phyloP scores from a whole-genome alignment of 345 rosid species.

The Citrus australasica region DNA sequence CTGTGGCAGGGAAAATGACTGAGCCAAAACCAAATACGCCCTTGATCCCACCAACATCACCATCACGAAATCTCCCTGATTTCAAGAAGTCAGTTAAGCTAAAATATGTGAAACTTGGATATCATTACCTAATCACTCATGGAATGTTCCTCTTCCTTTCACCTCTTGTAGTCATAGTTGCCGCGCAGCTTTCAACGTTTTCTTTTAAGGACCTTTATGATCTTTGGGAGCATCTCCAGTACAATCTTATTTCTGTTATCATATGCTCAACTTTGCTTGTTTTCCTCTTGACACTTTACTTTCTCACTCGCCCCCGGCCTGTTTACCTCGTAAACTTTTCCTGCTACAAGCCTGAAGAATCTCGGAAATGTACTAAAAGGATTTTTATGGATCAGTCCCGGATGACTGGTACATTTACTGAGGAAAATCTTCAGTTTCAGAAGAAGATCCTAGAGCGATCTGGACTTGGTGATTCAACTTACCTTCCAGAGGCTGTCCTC shows the following conservation, averaged over 20 bases:
- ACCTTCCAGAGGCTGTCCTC: conserved; percentile 52
- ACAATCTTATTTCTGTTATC: conserved; percentile 43
- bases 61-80: conserved; percentile 49
- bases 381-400: conserved; percentile 45
- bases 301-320: conserved; percentile 48
- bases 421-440: conserved; percentile 53
- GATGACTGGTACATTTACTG: conserved; percentile 40
- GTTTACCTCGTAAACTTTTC: conserved; percentile 52
- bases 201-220: conserved; percentile 31
- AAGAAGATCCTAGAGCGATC: conserved; percentile 48
- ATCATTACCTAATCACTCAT: conserved; percentile 64
- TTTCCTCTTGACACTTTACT: conserved; percentile 37
- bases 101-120: conserved; percentile 69
- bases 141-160: conserved; percentile 57
- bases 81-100: conserved; percentile 62
- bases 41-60: conserved; percentile 28
- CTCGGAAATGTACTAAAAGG: conserved; percentile 37
- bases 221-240: conserved; percentile 49
- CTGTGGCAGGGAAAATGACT: conserved; percentile 26
- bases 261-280: conserved; percentile 45
- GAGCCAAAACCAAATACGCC: conserved; percentile 32
- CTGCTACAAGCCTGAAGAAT: conserved; percentile 45
- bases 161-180: conserved; percentile 42
- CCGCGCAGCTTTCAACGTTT: conserved; percentile 39
- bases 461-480: conserved; percentile 58